Evolutionary conservation across 2,329 filamentous ascomycete species (phyloP).

Genomic region (Diaporthe sp.): DNA sequence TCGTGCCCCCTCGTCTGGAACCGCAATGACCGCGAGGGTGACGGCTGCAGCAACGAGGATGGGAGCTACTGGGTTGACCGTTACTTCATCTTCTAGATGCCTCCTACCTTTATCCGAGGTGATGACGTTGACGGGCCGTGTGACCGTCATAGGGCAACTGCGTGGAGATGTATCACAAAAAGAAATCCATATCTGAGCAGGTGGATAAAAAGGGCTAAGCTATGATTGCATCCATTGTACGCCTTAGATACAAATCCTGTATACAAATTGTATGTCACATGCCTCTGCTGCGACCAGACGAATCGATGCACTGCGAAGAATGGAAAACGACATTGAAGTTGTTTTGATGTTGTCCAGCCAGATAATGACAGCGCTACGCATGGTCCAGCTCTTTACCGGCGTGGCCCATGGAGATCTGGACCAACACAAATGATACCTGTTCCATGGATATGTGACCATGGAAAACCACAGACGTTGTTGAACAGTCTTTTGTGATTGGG

Average conservation of each 20-base stretch:
- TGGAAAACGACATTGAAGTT: background rate
- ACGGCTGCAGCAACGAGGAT: background rate
- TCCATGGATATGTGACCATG: background rate
- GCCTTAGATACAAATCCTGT: too few relatives aligned
- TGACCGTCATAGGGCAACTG: too few relatives aligned
- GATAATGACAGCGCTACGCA: background rate
- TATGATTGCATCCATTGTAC: background rate
- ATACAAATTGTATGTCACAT: background rate
- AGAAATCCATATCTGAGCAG: background rate
- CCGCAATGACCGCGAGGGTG: background rate
- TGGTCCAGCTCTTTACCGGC: background rate
- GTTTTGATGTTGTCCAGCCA: background rate
- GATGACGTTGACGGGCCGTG: background rate
- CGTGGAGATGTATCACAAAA: background rate
- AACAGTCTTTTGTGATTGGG: background rate
- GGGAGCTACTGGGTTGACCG: conserved; percentile 11
- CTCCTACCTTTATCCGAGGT: background rate
- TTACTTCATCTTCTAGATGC: conserved; percentile 6
- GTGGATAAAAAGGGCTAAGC: background rate
- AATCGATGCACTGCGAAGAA: background rate
- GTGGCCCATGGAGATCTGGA: background rate
- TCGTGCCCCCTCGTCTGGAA: background rate
- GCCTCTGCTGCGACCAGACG: background rate
- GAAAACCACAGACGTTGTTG: too few relatives aligned
- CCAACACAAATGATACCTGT: background rate